These are phyloP conservation scores for Ogataea ramenticola DNA, from an alignment of 805 yeast species.

Conservation along the genomic window DNA sequence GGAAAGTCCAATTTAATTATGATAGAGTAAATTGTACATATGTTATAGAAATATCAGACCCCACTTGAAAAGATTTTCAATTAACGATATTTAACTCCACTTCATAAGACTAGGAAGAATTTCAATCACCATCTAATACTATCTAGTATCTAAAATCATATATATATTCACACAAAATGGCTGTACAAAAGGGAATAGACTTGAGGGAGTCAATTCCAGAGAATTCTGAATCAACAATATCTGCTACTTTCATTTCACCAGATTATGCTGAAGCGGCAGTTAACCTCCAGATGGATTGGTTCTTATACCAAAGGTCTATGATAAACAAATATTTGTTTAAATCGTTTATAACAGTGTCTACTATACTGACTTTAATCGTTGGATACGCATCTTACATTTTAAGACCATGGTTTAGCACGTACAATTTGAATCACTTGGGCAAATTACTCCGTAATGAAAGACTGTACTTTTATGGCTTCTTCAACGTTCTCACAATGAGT, in stretches of 20 bases:
- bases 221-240: constrained; percentile 45
- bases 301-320: constrained; percentile 38
- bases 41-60: no score
- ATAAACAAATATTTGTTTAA: constrained; percentile 39
- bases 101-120: no score
- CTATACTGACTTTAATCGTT: constrained; percentile 18
- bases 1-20: background rate
- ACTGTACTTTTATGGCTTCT: constrained; percentile 18
- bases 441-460: constrained; percentile 12
- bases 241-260: constrained; percentile 43
- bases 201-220: constrained; percentile 49
- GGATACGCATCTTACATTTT: constrained; percentile 11
- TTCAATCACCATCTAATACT: no score
- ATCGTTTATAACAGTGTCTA: constrained; percentile 33
- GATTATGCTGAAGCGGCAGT: constrained; percentile 52
- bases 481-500: constrained; percentile 31
- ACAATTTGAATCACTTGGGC: constrained; percentile 13
- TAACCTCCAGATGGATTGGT: constrained; percentile 57
- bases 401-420: constrained; percentile 15
- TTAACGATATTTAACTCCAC: no score
- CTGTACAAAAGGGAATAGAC: constrained; percentile 41
- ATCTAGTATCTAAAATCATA: no score
- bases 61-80: background rate
- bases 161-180: constrained; percentile 5
- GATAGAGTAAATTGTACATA: no score